Evolutionary conservation across 2,329 filamentous ascomycete species (phyloP), one percentile per base, ranked within the genome.

Genomic region (Fusarium penzigii): DNA sequence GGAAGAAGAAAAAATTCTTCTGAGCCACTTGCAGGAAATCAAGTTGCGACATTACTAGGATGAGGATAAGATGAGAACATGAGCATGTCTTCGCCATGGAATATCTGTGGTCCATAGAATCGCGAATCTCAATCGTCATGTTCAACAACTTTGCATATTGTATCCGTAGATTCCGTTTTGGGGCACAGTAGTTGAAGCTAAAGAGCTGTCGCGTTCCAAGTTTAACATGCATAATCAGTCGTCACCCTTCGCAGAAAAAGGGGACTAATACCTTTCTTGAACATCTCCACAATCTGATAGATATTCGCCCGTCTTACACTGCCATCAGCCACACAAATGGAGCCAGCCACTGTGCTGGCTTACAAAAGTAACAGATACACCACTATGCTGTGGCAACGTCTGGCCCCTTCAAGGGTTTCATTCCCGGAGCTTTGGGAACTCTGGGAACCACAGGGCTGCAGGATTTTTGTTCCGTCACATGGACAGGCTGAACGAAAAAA

Each of bases 391-490:
- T 61, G 51, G 52, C 55, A 56, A 64, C 47, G 51, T 53, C 51
- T 55, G 51, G 20, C 20, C 7, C 20, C 5, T 53, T 44, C 49
- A 36, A 34, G 44, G 44, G 13, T 36, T 49, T 52, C 46, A 45
- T 47, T 49, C 47, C 52, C 41, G 49, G 34, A 29, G 42, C 44
- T 49, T 44, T 17, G 49, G 40, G 52, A 32, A 44, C 17, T 50
- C 10, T 40, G 48, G 57, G 52, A 54, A 49, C 52, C 49, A 50
- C 63, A 62, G 49, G 62, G 62, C 63, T 64, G 60, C 55, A 57
- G 53, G 64, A n/a, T n/a, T 62, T 54, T 61, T 53, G 50, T 38
- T 51, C 61, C 46, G 52, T 66, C 64, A 66, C 57, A 62, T 65
- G 63, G 52, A 49, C 49, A 39, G 42, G 29, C 46, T 48, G 44